Percentiles rank a stretch among this genome's conserved stretches.
phyloP scores from a whole-genome alignment of 352 stramenopile genomes.

The Phytophthora citricola region DNA sequence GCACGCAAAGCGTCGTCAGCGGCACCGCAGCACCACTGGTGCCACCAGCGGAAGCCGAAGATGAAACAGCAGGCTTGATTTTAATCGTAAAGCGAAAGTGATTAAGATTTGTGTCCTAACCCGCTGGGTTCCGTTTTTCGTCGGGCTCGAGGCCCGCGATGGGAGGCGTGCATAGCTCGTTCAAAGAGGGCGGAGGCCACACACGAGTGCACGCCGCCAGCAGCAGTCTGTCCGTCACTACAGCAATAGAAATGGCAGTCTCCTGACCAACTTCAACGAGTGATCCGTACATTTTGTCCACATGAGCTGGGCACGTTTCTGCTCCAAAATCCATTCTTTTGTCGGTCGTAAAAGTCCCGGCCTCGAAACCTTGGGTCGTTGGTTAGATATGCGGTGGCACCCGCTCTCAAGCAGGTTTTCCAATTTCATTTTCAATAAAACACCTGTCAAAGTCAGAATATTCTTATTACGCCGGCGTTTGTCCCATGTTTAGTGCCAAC shows the following conservation, averaged over 20 bases:
- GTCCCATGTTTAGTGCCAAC: not conserved
- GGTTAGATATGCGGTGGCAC: not conserved
- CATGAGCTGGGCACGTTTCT: slow-evolving; percentile 17
- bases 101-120: slow-evolving; percentile 27
- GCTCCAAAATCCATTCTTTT: slow-evolving; percentile 18
- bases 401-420: not conserved
- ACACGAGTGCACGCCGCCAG: slow-evolving; percentile 2
- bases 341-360: slow-evolving; percentile 21
- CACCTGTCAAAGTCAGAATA: not conserved
- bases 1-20: not conserved
- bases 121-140: slow-evolving; percentile 23
- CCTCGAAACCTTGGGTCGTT: not conserved
- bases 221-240: not conserved
- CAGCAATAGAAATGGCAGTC: slow-evolving; percentile 19
- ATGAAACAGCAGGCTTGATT: slow-evolving; percentile 12
- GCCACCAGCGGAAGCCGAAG: not conserved
- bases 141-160: slow-evolving; percentile 13
- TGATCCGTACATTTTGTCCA: slow-evolving; percentile 22
- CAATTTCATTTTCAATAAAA: not conserved
- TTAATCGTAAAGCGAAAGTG: not conserved
- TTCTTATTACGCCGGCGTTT: not conserved
- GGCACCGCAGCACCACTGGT: not conserved
- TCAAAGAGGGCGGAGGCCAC: slow-evolving; percentile 2
- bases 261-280: no score
- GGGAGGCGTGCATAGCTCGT: slow-evolving; percentile 23